Conservation (phyloP, 23 red algal species). For the Gracilariopsis chorda region DNA sequence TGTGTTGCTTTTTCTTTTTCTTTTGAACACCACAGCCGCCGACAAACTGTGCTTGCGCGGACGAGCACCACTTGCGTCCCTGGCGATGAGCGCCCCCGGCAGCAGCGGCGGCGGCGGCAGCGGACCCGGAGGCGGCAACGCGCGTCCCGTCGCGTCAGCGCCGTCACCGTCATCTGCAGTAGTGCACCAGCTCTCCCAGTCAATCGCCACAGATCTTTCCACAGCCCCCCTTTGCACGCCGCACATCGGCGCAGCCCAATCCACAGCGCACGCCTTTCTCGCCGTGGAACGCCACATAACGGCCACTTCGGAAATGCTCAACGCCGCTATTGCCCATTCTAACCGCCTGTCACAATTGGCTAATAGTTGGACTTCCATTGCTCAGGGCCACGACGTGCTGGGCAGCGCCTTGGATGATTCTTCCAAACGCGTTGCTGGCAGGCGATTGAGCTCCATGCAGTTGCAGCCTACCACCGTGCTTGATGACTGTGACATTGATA, state of each 20-base stretch:
- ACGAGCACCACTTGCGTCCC: too few species aligned
- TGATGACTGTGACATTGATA: too few species aligned
- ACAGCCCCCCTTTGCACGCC: neutral
- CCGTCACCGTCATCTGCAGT: neutral
- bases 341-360: neutral
- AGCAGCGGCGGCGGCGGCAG: too few species aligned
- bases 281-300: neutral
- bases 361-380: neutral
- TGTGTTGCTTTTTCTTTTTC: too few species aligned
- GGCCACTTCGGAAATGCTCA: neutral
- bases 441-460: neutral
- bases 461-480: too few species aligned
- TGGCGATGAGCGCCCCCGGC: too few species aligned
- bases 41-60: too few species aligned
- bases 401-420: neutral
- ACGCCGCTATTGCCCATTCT: neutral
- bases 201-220: neutral
- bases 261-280: neutral
- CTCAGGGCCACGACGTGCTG: neutral
- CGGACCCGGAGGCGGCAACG: too few species aligned
- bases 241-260: neutral
- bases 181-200: neutral
- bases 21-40: too few species aligned
- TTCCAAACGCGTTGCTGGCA: neutral
- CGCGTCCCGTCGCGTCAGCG: too few species aligned